Evolutionary conservation across 371 early-diverging fungal species (phyloP).

Genomic region (Rhizomucor pusillus): DNA sequence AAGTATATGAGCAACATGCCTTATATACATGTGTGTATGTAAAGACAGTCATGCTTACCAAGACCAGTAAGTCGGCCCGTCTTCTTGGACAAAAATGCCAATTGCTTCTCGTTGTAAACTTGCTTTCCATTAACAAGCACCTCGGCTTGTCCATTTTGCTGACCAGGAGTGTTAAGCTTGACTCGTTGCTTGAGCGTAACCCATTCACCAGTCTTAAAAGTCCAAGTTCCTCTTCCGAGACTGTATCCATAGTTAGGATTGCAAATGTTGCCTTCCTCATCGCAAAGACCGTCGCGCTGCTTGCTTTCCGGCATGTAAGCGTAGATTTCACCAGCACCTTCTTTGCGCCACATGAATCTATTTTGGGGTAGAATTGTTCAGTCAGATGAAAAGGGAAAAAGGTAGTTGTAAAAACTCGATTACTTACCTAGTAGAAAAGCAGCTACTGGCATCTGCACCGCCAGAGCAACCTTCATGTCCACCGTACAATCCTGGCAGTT

Average conservation of each 20-base stretch:
- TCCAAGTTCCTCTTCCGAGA: constrained; percentile 57
- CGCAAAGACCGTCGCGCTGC: constrained; percentile 45
- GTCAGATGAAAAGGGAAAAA: background rate
- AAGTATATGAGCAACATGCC: background rate
- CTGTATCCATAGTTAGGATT: constrained; percentile 62
- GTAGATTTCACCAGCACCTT: constrained; percentile 63
- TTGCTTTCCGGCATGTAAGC: constrained; percentile 52
- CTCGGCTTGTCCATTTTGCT: constrained; percentile 41
- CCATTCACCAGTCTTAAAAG: constrained; percentile 56
- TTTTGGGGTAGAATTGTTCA: background rate
- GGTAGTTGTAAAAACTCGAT: too few relatives aligned
- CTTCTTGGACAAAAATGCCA: constrained; percentile 24
- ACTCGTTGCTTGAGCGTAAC: constrained; percentile 53
- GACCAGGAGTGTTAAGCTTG: constrained; percentile 52
- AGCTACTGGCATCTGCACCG: constrained; percentile 49
- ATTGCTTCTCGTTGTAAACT: constrained; percentile 20
- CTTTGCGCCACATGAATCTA: constrained; percentile 61
- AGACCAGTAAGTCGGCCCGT: constrained; percentile 14
- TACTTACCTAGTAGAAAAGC: constrained; percentile 56
- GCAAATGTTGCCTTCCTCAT: constrained; percentile 47
- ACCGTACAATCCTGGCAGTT: constrained; percentile 59
- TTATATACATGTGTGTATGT: too few relatives aligned
- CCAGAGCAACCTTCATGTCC: constrained; percentile 58
- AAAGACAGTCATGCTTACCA: too few relatives aligned
- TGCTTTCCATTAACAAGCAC: constrained; percentile 40